Base-by-base conservation (phyloP, 2,329 filamentous ascomycete genomes). In the Waltergamsia citrina region DNA sequence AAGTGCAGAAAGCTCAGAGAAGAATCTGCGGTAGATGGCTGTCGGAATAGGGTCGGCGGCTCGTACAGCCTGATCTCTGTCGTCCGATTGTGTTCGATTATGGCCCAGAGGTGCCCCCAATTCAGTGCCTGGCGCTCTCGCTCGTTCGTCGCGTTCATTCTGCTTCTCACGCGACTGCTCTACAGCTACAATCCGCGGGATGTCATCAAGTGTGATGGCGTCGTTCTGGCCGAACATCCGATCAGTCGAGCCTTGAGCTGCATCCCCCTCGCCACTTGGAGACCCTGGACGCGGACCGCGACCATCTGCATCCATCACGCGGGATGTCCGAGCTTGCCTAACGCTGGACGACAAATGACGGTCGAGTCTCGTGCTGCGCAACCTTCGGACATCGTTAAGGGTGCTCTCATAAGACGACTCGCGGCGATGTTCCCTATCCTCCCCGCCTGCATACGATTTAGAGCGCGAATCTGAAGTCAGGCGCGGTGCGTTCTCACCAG, bases 81-180 rank as follows among this genome's bases (percentile, higher is more conserved):
- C 62, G 9, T 62, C 70, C 42, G 64, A 73, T 50, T 58, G 78
- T 75, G 53, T 81, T 60, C 56, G 74, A 69, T 53, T 73, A 47
- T 84, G 78, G 46, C 85, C 78, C 14, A 19, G 21, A 10, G 29
- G 16, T 21, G 18, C 7, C 4, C 33, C 25, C 11, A 21, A 28
- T 16, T 22, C 18, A 15, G 26, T 23, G 14, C 6, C n/a, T 5
- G 15, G n/a, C 12, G 7, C 12, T 21, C 34, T 21, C 23, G 15
- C 15, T 9, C 39, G 36, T 27, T 45, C 41, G 18, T 53, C 46
- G 26, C 79, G 77, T 48, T 83, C 81, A 40, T 79, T 82, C 50
- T 85, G 86, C 53, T 94, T 86, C 52, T 96, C 90, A 46, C 87
- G 81, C 17, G 90, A 88, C 59, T 96, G 90, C 55, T 96, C 88